Evolutionary conservation across 2,329 filamentous ascomycete genomes (phyloP), one percentile per base, ranked within the genome.

Genomic region (Malbranchea zuffiana): DNA sequence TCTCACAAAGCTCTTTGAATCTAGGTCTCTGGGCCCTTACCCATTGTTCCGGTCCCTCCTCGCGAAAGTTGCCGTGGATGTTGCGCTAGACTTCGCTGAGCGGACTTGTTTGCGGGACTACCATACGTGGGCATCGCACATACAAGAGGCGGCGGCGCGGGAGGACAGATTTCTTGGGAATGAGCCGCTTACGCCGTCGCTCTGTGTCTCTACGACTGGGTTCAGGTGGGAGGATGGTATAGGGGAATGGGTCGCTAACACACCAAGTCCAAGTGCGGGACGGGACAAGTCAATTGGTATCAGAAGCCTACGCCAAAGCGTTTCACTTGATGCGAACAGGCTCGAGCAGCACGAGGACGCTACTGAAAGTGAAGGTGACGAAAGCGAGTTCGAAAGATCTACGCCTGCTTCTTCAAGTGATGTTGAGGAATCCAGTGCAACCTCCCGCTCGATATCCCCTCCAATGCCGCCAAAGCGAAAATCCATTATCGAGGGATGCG

Each of bases 141-240:
- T 64, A 16, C 59, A 62, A 41, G 51, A 61, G 34, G 48, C 45
- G 17, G 53, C 50, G 7, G 48, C 50, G 29, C 35, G 44, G 15
- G 46, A 41, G 20, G 51, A 52, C 33, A 35, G 36, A 27, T 25
- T 34, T 2, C 40, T 32, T 21, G 43, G 13, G 27, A 28, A 11
- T 38, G 41, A 35, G 17, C 44, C 30, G 36, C 36, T 46, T 33
- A 47, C 44, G n/a, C 33, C 35, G 5, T 47, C 45, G 16, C 29
- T 41, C 6, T 32, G n/a, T 32, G 26, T 20, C 23, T 32, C 16
- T 21, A 37, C 23, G 39, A 51, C 43, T 24, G 51, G 44, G 50
- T 71, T 61, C 52, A 54, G 65, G 20, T 74, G 70, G 70, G 71
- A 74, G 48, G 69, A 72, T 47, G 66, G 64, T 29, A 72, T 74